phyloP scores from a whole-genome alignment of 2,329 filamentous ascomycete species.

The Periconia sp. region DNA sequence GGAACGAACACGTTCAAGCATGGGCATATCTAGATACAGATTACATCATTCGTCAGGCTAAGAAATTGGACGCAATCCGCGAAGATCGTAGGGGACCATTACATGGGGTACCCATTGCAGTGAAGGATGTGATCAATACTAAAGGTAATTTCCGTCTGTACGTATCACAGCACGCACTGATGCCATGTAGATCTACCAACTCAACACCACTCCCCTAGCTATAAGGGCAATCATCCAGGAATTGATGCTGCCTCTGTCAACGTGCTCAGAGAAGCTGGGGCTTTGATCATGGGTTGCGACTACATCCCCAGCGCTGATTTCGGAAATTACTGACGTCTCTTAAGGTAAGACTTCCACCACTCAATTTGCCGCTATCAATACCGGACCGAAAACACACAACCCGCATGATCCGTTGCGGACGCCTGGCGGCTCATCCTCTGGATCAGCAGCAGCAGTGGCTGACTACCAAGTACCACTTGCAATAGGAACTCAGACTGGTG shows the following conservation, averaged over 20 bases:
- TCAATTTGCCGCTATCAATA: constrained; percentile 37
- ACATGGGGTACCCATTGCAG: constrained; percentile 63
- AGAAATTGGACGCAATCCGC: constrained; percentile 58
- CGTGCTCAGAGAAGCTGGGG: constrained; percentile 61
- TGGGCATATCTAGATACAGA: constrained; percentile 39
- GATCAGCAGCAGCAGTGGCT: constrained; percentile 67
- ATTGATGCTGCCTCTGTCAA: constrained; percentile 61
- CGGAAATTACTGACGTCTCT: too few relatives aligned
- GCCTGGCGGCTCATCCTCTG: constrained; percentile 68
- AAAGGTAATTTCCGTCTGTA: too few relatives aligned
- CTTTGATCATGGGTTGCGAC: constrained; percentile 57
- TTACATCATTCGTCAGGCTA: constrained; percentile 57
- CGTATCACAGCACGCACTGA: too few relatives aligned
- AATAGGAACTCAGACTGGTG: constrained; percentile 68
- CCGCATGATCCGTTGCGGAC: constrained; percentile 58
- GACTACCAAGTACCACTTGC: constrained; percentile 65
- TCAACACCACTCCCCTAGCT: constrained; percentile 62
- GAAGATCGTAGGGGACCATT: constrained; percentile 58
- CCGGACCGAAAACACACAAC: constrained; percentile 61
- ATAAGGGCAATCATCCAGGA: constrained; percentile 50
- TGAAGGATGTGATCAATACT: constrained; percentile 65
- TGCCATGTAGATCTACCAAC: constrained; percentile 70
- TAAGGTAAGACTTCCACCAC: constrained; percentile 2
- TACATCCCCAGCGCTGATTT: too few relatives aligned
- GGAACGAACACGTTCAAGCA: constrained; percentile 33